A percentile compares a stretch with the other conserved stretches of the same genome.
Conservation (phyloP, 106 monocot genomes). For the Platanthera zijinensis region DNA sequence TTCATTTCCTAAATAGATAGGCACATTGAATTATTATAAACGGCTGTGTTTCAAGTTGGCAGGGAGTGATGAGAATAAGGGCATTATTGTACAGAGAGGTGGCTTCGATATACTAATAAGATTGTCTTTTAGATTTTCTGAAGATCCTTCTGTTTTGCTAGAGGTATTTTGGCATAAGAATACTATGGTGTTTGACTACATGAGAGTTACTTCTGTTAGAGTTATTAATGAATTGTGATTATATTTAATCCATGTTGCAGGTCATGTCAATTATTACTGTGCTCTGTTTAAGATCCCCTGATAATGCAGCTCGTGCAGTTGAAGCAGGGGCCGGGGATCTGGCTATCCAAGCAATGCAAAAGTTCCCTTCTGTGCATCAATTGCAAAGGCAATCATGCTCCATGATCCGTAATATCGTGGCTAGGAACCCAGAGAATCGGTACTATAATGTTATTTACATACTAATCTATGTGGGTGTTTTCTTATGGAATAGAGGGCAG, state of each 20-base stretch:
- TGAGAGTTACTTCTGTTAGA: not conserved
- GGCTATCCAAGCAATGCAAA: constrained; percentile 73
- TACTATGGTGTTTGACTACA: not conserved
- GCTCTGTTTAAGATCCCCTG: constrained; percentile 78
- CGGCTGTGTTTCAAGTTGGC: constrained; percentile 49
- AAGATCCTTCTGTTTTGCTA: constrained; percentile 77
- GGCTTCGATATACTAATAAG: constrained; percentile 70
- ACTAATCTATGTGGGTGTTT: not conserved
- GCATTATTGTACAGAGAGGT: constrained; percentile 57
- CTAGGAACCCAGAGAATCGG: constrained; percentile 81
- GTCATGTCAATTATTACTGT: constrained; percentile 66
- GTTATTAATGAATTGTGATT: not conserved
- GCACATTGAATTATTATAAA: constrained; percentile 8
- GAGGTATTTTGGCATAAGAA: constrained; percentile 45
- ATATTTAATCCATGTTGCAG: constrained; percentile 30
- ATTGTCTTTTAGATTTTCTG: constrained; percentile 68
- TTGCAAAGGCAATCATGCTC: constrained; percentile 87
- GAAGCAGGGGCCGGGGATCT: constrained; percentile 85
- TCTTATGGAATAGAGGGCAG: not conserved
- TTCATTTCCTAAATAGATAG: not conserved
- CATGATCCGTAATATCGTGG: constrained; percentile 96
- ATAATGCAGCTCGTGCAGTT: constrained; percentile 78
- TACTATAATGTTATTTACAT: constrained; percentile 3
- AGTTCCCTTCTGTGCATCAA: constrained; percentile 70
- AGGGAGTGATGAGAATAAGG: constrained; percentile 88